Base-by-base conservation (phyloP, 371 early-diverging fungal species). In the Lichtheimia corymbifera region DNA sequence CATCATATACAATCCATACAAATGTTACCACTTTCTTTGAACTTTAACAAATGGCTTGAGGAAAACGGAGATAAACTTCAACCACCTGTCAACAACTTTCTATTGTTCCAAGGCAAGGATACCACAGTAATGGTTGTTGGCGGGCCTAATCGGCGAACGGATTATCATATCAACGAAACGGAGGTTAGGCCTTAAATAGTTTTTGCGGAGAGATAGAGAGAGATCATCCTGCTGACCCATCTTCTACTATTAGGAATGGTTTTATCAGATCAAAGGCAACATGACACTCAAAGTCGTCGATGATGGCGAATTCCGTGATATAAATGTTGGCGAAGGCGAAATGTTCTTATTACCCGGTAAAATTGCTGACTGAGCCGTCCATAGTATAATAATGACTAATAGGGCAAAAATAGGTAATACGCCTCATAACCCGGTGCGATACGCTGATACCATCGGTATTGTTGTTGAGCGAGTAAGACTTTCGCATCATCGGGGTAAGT, bases 391-490 rank as follows among this genome's bases (percentile, higher is more conserved):
- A 18, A 17, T 47, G n/a, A 22, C 47, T 47, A 5, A 18, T 22
- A 17, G 0, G 2, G 7, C 14, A 47, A 47, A n/a, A 41, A 45
- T 66, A 92, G 96, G 84, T 20, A 90, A 90, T 67, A 83, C 84
- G 12, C 98, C 98, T 4, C 98, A 98, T 70, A 95, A 94, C 72
- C 98, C 98, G 12, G 89, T 93, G 41, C 84, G 98, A 25, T 96
- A 89, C 67, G 91, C 83, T 15, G 75, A 97, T 63, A 95, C 97
- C 1, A 82, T 98, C 52, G 98, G 98, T n/a, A 70, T 98, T 27
- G 98, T 98, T 5, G 82, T 97, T 59, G 98, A 98, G 71, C 83
- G 91, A 64, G 89, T 90, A 54, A 72, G 98, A 30, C 84, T 87
- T 15, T 83, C 87, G 4, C 89, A 88, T 53, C 82, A 88, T 20